phyloP scores from a whole-genome alignment of 768 basidiomycete genomes.

The Holtermanniella nyarrowii region DNA sequence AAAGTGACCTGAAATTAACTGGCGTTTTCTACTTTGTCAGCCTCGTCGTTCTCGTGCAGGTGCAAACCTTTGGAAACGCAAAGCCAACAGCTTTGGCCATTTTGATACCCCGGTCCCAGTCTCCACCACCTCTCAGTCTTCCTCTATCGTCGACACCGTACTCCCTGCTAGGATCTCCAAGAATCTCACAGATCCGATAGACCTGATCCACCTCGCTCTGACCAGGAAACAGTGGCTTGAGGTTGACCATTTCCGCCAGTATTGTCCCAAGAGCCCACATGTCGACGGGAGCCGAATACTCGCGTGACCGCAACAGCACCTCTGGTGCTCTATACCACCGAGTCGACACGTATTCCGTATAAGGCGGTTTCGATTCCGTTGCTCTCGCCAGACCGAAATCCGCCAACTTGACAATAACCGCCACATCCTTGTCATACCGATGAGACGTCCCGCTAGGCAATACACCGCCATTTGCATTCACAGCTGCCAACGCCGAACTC shows the following conservation, averaged over 20 bases:
- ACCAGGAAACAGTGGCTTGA: constrained; percentile 91
- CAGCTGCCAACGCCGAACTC: constrained; percentile 55
- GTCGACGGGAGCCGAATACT: constrained; percentile 95
- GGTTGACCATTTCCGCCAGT: constrained; percentile 90
- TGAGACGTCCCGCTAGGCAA: constrained; percentile 2
- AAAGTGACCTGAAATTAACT: constrained; percentile 50
- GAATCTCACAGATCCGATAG: constrained; percentile 74
- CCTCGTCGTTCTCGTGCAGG: not conserved
- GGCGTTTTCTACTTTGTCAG: constrained; percentile 36
- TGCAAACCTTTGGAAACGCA: constrained; percentile 72
- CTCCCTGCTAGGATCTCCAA: constrained; percentile 78
- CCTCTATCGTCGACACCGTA: constrained; percentile 68
- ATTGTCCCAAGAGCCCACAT: constrained; percentile 99
- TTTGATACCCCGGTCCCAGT: constrained; percentile 73
- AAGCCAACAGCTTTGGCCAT: constrained; percentile 81
- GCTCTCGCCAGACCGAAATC: constrained; percentile 96
- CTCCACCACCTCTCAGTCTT: constrained; percentile 68
- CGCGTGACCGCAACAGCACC: constrained; percentile 76
- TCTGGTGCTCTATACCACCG: constrained; percentile 99
- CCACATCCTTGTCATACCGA: constrained; percentile 71
- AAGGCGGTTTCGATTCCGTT: constrained; percentile 76
- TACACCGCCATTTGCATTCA: constrained; percentile 12
- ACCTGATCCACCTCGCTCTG: constrained; percentile 88
- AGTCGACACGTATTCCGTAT: constrained; percentile 98
- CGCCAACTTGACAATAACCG: constrained; percentile 92